Conservation (phyloP, 441 rosid species). For the Adansonia gregorii region DNA sequence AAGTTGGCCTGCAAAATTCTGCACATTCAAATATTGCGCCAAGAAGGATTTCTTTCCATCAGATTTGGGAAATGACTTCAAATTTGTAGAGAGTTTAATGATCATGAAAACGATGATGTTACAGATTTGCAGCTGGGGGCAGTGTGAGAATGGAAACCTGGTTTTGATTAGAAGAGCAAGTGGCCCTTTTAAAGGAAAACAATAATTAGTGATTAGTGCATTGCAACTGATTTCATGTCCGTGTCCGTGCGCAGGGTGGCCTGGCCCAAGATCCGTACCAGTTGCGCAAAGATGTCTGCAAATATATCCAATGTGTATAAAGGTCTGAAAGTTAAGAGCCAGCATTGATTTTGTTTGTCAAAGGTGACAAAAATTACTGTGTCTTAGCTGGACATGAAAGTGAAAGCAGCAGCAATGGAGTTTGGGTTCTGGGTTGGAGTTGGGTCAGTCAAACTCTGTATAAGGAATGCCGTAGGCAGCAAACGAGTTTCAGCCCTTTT, state of each 20-base stretch:
- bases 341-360: constrained; percentile 11
- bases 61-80: background rate
- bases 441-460: background rate
- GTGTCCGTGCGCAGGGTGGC: background rate
- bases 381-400: constrained; percentile 16
- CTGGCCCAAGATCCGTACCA: background rate
- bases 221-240: background rate
- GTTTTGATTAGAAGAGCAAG: background rate
- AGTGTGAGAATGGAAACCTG: background rate
- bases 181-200: background rate
- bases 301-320: background rate
- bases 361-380: background rate
- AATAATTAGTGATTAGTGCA: background rate
- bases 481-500: background rate
- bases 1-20: background rate
- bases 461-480: background rate
- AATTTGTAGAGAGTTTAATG: background rate
- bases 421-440: background rate
- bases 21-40: background rate
- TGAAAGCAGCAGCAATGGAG: constrained; percentile 4
- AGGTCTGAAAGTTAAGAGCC: constrained; percentile 18
- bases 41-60: background rate
- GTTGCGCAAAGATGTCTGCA: background rate
- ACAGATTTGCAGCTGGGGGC: constrained; percentile 10
- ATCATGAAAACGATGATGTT: background rate